A percentile compares a stretch with the other conserved stretches of the same genome.
These are phyloP conservation scores for Carallia brachiata DNA, from an alignment of 345 rosid species.

Conservation along the genomic window DNA sequence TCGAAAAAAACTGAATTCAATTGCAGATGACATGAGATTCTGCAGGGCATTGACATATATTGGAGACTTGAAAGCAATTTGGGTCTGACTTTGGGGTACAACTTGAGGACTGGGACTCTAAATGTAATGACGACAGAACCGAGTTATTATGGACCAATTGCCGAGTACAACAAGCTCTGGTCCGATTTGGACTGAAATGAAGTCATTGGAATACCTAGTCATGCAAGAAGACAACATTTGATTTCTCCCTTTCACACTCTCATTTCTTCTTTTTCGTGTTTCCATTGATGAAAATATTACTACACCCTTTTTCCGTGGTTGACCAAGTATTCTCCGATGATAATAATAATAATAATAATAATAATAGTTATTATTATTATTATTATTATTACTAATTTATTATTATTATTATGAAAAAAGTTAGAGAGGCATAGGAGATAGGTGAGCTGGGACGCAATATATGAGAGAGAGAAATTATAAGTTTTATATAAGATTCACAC, in stretches of 20 bases:
- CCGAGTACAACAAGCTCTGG: not conserved
- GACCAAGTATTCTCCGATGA: too few relatives aligned
- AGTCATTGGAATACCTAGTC: not conserved
- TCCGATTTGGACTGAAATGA: conserved; percentile 2
- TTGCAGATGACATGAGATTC: not conserved
- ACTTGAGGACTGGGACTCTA: too few relatives aligned
- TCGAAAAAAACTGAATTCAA: not conserved
- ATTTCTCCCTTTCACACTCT: conserved; percentile 11
- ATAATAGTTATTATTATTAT: too few relatives aligned
- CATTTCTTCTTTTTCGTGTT: not conserved
- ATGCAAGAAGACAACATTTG: not conserved
- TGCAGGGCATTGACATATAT: too few relatives aligned
- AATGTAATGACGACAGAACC: not conserved
- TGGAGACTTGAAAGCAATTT: not conserved
- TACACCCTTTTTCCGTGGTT: too few relatives aligned
- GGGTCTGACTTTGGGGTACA: not conserved
- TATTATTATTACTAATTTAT: too few relatives aligned
- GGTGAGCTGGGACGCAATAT: too few relatives aligned
- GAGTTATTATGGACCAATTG: not conserved
- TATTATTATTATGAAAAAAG: too few relatives aligned
- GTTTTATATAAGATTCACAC: too few relatives aligned
- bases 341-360: too few relatives aligned
- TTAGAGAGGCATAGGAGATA: too few relatives aligned
- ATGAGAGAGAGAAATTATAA: too few relatives aligned
- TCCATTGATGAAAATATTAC: not conserved